Evolutionary conservation across 495 filamentous ascomycete genomes (phyloP).

Genomic region (Penicillium roqueforti): DNA sequence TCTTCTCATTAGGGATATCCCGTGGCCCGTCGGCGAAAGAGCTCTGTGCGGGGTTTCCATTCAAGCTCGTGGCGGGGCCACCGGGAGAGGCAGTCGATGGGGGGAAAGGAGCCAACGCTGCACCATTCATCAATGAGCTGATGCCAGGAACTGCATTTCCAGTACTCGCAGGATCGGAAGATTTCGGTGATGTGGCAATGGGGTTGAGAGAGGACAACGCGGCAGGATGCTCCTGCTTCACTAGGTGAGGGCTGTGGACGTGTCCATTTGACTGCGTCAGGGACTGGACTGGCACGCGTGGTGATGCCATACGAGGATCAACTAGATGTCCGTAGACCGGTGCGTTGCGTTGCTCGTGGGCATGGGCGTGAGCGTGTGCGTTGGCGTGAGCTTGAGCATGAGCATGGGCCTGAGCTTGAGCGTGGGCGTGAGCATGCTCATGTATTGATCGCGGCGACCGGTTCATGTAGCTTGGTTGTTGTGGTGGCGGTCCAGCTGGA

Average conservation of each 20-base stretch:
- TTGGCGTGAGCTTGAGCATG: neutral
- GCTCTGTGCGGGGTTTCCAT: constrained; percentile 6
- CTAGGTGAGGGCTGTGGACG: constrained; percentile 27
- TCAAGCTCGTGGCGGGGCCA: constrained; percentile 13
- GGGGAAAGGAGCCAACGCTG: constrained; percentile 36
- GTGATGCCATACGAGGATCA: constrained; percentile 39
- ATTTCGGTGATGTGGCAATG: constrained; percentile 23
- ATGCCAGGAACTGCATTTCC: constrained; percentile 50
- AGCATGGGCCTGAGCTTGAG: neutral
- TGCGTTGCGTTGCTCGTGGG: constrained; percentile 33
- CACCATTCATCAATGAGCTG: constrained; percentile 47
- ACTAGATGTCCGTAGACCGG: constrained; percentile 25
- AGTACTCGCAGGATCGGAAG: constrained; percentile 18
- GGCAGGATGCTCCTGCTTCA: constrained; percentile 32
- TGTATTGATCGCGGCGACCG: constrained; percentile 38
- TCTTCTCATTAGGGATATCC: constrained; percentile 62
- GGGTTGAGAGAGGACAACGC: constrained; percentile 19
- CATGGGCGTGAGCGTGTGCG: constrained; percentile 9
- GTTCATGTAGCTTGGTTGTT: constrained; percentile 24
- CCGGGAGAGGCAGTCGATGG: constrained; percentile 24
- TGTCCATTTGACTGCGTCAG: constrained; percentile 27
- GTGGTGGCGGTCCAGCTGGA: constrained; percentile 22
- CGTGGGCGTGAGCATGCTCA: constrained; percentile 19
- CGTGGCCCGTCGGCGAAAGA: constrained; percentile 47
- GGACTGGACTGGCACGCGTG: constrained; percentile 29